Evolutionary conservation across 208 protist species (phyloP), one percentile per base, ranked within the genome.

Genomic region (Acanthamoeba pearcei): DNA sequence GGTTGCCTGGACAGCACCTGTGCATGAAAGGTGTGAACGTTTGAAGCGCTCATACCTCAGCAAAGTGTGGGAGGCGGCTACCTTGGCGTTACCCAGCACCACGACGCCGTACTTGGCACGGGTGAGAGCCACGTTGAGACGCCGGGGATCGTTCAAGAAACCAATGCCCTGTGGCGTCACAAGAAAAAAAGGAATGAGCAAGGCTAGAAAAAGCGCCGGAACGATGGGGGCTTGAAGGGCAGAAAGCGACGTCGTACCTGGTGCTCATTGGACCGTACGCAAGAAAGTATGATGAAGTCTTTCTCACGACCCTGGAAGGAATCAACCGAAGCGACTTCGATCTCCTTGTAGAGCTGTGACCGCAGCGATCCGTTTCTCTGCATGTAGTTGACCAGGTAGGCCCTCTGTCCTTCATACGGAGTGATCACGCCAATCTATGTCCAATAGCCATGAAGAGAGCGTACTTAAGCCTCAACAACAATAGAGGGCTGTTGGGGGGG

Each of bases 281-380:
- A 99, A 1, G 98, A 99, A 5, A 99, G 95, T 46, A 99, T 99
- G 92, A 99, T 99, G 95, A 98, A 99, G 92, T 99, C 99, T 93
- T 99, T 99, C 97, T 99, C 99, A 89, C 99, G 96, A 1, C 99
- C 99, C 96, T 99, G 99, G 97, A 99, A 99, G 9, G 98, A 97
- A 96, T 99, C 99, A 1, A 99, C 99, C 76, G 96, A 98, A 1
- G 98, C 98, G 22, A 99, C 97, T 96, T 96, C 82, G 64, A 95
- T 96, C 95, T 49, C 91, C 83, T 97, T 96, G 95, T 99, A 99
- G 5, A 98, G 95, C 22, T 96, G 51, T 12, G 86, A 27, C 15
- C 95, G 82, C 0, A 99, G 95, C 42, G 91, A 29, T 49, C 99
- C 98, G 80, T 98, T 96, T 49, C 96, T 95, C 70, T 97, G 76